These are phyloP conservation scores for Zea mays DNA, from an alignment of 176 grass and related monocot genomes.

Conservation along the genomic window DNA sequence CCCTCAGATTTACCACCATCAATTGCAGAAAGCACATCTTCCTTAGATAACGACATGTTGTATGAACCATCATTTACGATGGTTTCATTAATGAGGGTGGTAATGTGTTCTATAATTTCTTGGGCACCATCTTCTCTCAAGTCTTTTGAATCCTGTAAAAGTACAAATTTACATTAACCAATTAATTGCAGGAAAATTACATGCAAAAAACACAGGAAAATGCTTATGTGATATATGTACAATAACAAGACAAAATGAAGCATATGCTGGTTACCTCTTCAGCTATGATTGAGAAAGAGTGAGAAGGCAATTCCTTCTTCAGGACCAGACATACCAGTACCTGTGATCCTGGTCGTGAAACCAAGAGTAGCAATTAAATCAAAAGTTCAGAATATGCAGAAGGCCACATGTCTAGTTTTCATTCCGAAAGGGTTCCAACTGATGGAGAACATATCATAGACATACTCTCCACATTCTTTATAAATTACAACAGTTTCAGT, in stretches of 20 bases:
- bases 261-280: constrained; percentile 65
- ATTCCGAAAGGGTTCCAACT: background rate
- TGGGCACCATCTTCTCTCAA: constrained; percentile 63
- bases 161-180: background rate
- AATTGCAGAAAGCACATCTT: constrained; percentile 76
- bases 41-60: constrained; percentile 60
- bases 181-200: background rate
- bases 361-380: background rate
- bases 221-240: background rate
- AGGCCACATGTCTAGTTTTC: background rate
- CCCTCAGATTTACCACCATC: constrained; percentile 87
- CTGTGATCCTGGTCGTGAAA: constrained; percentile 62
- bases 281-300: constrained; percentile 74
- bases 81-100: constrained; percentile 74
- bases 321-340: constrained; percentile 77
- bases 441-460: background rate
- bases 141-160: constrained; percentile 72
- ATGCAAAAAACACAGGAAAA: background rate
- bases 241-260: background rate
- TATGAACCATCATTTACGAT: constrained; percentile 60
- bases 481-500: background rate
- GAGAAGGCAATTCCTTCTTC: constrained; percentile 65
- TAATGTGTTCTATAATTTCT: constrained; percentile 72
- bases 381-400: background rate
- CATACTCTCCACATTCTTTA: background rate